Percentiles rank a stretch among this genome's conserved stretches.
phyloP scores from a whole-genome alignment of 306 rosid genomes.

The Ceratonia siliqua region DNA sequence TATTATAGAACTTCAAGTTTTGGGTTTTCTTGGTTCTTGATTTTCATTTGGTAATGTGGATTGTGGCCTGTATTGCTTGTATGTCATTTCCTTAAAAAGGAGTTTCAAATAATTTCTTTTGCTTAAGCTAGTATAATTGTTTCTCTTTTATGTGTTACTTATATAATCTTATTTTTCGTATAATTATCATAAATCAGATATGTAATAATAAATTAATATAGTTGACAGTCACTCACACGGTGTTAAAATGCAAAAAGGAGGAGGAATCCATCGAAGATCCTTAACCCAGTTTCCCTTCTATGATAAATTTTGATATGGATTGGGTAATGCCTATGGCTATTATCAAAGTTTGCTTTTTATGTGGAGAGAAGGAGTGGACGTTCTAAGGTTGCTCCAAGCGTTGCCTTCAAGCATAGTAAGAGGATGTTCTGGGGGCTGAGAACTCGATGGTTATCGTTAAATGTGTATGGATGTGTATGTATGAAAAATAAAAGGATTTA shows the following conservation, averaged over 20 bases:
- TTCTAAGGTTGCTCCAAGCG: no score
- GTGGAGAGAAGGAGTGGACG: no score
- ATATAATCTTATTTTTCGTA: no score
- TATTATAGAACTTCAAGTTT: slow-evolving; percentile 9
- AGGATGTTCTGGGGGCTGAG: no score
- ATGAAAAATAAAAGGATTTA: no score
- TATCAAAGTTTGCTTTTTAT: no score
- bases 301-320: not conserved
- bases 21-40: not conserved
- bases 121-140: no score
- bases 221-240: not conserved
- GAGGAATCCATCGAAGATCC: not conserved
- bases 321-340: not conserved
- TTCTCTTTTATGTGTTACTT: not conserved
- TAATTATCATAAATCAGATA: no score
- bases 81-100: not conserved
- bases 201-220: no score
- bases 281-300: not conserved
- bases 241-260: not conserved
- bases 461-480: no score
- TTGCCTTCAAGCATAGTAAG: no score
- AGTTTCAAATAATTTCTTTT: not conserved
- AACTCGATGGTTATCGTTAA: no score
- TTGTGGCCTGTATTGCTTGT: not conserved
- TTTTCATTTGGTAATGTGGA: not conserved